Evolutionary conservation across 2,329 filamentous ascomycete species (phyloP), one percentile per base, ranked within the genome.

Genomic region (Penicillium sp.): DNA sequence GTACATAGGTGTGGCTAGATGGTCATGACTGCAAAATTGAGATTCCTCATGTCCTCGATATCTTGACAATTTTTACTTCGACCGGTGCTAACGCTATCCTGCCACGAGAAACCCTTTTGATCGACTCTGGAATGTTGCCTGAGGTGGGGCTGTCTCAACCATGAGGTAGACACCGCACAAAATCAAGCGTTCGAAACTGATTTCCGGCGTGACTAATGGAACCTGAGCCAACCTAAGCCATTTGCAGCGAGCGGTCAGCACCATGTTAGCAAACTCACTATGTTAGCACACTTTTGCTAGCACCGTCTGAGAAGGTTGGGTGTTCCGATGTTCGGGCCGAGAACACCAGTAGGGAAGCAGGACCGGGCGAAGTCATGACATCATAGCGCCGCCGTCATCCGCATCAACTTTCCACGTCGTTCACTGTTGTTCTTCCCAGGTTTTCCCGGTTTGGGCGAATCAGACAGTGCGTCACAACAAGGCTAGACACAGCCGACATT

Each of bases 301-400:
- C 18, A 21, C 18, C 18, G 18, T 21, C 2, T 21, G 18, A 21
- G 18, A 21, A 21, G 2, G 18, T 21, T 21, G 18, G 18, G 18
- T 21, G 18, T 21, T n/a, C n/a, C n/a, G 36, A 39, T 21, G 12
- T 39, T 39, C 36, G 36, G 36, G 16, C 36, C 49, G 49, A 45
- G 23, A 34, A 16, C n/a, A 47, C 23, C 13, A 28, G 23, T 13
- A 8, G 13, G 10, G 42, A 44, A 9, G n/a, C 24, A 36, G 33
- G 9, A 33, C 42, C 2, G 23, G 38, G 13, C 5, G 5, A 34
- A 47, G 57, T 61, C 52, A 60, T 61, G 59, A 61, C 54, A 57
- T 61, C 59, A 61, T 43, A 2, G 28, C 41, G 45, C 57, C 53
- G 47, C 47, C 26, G n/a, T 28, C 26, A 49, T 54, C 21, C 34